Evolutionary conservation across 2,329 filamentous ascomycete genomes (phyloP), one percentile per base, ranked within the genome.

Genomic region (Rhytidhysteron rufulum): DNA sequence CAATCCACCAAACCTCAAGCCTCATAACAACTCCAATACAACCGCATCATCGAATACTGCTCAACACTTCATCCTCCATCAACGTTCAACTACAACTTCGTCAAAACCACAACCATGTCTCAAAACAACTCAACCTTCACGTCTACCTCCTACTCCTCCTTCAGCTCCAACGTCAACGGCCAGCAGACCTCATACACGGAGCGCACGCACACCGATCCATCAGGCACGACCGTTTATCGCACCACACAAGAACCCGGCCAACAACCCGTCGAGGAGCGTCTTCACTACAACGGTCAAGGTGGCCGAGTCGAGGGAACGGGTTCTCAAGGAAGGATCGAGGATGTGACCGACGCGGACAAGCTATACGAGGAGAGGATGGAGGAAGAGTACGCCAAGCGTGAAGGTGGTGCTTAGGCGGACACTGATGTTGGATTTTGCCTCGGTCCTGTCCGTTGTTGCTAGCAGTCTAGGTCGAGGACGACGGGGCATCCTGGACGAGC

Each of bases 351-450:
- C 17, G 27, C 21, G 2, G 60, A 65, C 41, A 58, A 56, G 43
- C 33, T 55, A 24, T 64, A 61, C 40, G 54, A 58, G 39, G 57
- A 63, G 44, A 48, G 55, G 9, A 65, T 65, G 43, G 60, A 65
- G 48, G 61, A 64, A 3, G 62, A 65, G 44, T 65, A 65, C 42
- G 62, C 62, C 2, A 65, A 65, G 57, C 41, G 62, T 8, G 61
- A 65, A 40, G 61, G 62, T 15, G 62, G 62, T 24, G 61, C 62
- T 15, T 64, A 27, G 24, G n/a, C n/a, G n/a, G n/a, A n/a, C n/a
- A n/a, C n/a, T n/a, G n/a, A n/a, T n/a, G n/a, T n/a, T n/a, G n/a
- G n/a, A n/a, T n/a, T n/a, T n/a, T n/a, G n/a, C n/a, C n/a, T n/a
- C n/a, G n/a, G n/a, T n/a, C n/a, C n/a, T n/a, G n/a, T n/a, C n/a